Evolutionary conservation across 148 eudicot species (phyloP), one percentile per base, ranked within the genome.

Genomic region (Rhododendron molle): DNA sequence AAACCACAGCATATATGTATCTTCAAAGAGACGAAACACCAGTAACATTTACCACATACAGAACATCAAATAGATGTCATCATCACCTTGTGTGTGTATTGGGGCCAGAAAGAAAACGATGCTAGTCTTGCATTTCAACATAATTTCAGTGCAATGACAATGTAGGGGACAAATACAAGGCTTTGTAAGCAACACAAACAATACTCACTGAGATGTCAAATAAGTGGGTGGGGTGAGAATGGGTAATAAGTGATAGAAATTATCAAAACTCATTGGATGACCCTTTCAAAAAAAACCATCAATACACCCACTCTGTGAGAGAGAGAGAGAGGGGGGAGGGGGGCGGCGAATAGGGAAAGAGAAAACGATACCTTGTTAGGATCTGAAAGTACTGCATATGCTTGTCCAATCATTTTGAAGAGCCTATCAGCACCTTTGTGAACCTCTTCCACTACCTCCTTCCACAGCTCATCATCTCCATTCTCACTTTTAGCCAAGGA

Each of bases 361-460:
- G 23, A 47, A n/a, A 65, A 73, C 12, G 10, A 85, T 84, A 95
- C 99, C 98, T 94, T 92, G 83, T 90, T 77, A 87, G 96, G 91
- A 88, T 95, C 96, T 10, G 98, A 97, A 86, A 97, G 98, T 40
- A 95, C 93, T 34, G 95, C 93, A 90, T 97, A 94, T 73, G 98
- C 99, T 87, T 97, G 98, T 80, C 96, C 99, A 88, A 97, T 93
- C 94, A 94, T 97, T 88, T 97, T 97, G 90, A 97, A 97, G 82
- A 97, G 95, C 89, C 92, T 93, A 76, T 95, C 98, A 86, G 98
- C 92, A 86, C 94, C 98, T 89, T 90, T 95, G 90, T 92, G 91
- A 40, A 91, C 95, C 87, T 91, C 96, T 81, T 93, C 94, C 10
- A 90, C 89, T 86, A 95, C 92, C 87, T 95, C 95, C 90, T 93